These are phyloP conservation scores for Diaporthe eres DNA, from an alignment of 2,329 filamentous ascomycete species.

Conservation along the genomic window DNA sequence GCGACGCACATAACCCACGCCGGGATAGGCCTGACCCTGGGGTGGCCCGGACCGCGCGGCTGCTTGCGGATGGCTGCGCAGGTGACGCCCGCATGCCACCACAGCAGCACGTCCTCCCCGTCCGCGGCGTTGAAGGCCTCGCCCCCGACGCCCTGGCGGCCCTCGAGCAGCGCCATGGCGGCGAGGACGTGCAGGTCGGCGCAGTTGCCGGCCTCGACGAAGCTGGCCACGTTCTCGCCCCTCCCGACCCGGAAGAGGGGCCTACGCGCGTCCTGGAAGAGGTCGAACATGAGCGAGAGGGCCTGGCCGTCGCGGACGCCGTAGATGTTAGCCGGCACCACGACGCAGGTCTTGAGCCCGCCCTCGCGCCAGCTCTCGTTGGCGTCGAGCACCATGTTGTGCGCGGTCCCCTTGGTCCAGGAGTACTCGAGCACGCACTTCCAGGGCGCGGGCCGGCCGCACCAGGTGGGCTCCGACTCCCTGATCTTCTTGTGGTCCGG, in stretches of 20 bases:
- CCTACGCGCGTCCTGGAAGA: conserved; percentile 19
- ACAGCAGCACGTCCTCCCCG: conserved; percentile 49
- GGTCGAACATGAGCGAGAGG: conserved; percentile 46
- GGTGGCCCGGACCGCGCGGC: not conserved
- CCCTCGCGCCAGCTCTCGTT: conserved; percentile 47
- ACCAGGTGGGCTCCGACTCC: conserved; percentile 47
- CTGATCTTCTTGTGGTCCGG: conserved; percentile 45
- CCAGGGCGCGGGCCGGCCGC: conserved; percentile 29
- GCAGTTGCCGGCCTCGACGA: conserved; percentile 48
- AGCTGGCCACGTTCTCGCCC: conserved; percentile 48
- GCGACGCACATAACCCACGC: conserved; percentile 46
- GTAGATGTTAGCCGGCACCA: conserved; percentile 52
- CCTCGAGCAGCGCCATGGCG: conserved; percentile 48
- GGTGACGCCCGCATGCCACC: conserved; percentile 48
- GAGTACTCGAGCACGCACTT: conserved; percentile 45
- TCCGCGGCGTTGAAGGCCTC: conserved; percentile 56
- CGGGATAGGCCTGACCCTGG: conserved; percentile 43
- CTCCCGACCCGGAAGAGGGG: conserved; percentile 44
- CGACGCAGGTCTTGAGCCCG: conserved; percentile 45
- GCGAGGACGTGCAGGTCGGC: conserved; percentile 48
- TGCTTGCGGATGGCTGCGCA: conserved; percentile 44
- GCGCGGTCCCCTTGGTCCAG: conserved; percentile 52
- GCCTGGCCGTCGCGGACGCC: conserved; percentile 51
- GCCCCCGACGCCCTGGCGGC: conserved; percentile 47
- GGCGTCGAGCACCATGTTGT: conserved; percentile 47